Percentiles rank a stretch among this genome's conserved stretches.
Evolutionary conservation across 176 grass and related monocot genomes (phyloP).

Genomic region (Lolium rigidum): DNA sequence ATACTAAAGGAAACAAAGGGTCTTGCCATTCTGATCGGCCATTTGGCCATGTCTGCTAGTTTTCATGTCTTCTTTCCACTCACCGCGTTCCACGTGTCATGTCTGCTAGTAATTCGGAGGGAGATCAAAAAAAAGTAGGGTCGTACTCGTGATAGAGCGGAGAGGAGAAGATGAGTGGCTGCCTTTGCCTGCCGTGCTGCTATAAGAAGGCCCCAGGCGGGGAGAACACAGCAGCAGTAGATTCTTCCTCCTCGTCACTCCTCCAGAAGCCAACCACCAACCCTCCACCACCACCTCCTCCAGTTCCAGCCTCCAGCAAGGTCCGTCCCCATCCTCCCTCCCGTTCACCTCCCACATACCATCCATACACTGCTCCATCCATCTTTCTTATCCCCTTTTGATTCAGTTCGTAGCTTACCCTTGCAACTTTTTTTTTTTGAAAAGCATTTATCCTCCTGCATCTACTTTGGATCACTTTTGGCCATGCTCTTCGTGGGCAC

Average conservation of each 20-base stretch:
- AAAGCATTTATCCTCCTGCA: slow-evolving; percentile 42
- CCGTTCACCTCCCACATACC: background rate
- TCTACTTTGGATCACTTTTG: slow-evolving; percentile 33
- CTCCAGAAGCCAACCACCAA: slow-evolving; percentile 19
- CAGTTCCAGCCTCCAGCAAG: slow-evolving; percentile 36
- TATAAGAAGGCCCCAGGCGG: slow-evolving; percentile 33
- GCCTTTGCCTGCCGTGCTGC: slow-evolving; percentile 46
- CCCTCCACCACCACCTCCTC: slow-evolving; percentile 18
- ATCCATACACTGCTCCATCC: slow-evolving; percentile 22
- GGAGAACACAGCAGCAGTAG: background rate
- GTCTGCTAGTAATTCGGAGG: slow-evolving; percentile 33
- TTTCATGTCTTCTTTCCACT: background rate
- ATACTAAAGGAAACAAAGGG: background rate
- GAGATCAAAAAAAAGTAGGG: background rate
- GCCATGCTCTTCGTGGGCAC: slow-evolving; percentile 18
- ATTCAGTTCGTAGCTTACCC: background rate
- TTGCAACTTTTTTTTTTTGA: background rate
- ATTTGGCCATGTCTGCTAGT: background rate
- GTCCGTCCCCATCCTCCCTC: slow-evolving; percentile 37
- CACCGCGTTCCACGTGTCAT: slow-evolving; percentile 15
- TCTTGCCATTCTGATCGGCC: slow-evolving; percentile 23
- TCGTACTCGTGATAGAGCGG: background rate
- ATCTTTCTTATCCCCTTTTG: background rate
- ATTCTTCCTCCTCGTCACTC: slow-evolving; percentile 20
- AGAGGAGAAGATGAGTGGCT: slow-evolving; percentile 40